Evolutionary conservation across 345 rosid genomes (phyloP).

Genomic region (Citrus cavaleriei): DNA sequence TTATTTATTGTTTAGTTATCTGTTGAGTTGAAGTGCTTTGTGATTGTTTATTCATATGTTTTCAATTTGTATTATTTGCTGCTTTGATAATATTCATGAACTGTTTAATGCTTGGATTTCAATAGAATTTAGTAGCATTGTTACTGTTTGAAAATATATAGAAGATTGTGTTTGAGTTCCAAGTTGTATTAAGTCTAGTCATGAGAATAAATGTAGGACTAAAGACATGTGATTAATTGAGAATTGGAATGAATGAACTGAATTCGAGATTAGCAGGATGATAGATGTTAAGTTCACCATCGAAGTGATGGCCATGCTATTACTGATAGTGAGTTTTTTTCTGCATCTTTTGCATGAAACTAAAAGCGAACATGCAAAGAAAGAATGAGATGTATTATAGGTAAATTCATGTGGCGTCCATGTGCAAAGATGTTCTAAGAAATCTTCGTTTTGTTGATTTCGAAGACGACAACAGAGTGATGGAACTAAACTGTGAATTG

Average conservation of each 20-base stretch:
- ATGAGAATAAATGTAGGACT: background rate
- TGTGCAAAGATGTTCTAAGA: slow-evolving; percentile 8
- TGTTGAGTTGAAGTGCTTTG: background rate
- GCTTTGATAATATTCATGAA: background rate
- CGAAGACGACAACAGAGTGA: background rate
- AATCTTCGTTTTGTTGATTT: background rate
- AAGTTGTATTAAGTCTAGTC: background rate
- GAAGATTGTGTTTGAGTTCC: background rate
- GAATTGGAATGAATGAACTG: background rate
- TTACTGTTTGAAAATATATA: background rate
- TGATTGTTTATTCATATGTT: background rate
- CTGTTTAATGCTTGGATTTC: background rate
- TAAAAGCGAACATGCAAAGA: background rate
- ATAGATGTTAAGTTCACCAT: background rate
- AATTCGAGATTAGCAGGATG: background rate
- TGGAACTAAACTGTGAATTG: slow-evolving; percentile 2
- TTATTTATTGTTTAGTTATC: background rate
- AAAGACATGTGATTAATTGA: too few relatives aligned
- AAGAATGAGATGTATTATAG: background rate
- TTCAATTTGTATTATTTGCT: background rate
- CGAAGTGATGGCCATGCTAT: background rate
- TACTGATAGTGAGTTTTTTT: background rate
- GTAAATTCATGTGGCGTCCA: background rate
- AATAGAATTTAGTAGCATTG: background rate
- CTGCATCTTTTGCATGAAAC: background rate